phyloP scores from a whole-genome alignment of 129 eudicot species.

The Calendula officinalis region DNA sequence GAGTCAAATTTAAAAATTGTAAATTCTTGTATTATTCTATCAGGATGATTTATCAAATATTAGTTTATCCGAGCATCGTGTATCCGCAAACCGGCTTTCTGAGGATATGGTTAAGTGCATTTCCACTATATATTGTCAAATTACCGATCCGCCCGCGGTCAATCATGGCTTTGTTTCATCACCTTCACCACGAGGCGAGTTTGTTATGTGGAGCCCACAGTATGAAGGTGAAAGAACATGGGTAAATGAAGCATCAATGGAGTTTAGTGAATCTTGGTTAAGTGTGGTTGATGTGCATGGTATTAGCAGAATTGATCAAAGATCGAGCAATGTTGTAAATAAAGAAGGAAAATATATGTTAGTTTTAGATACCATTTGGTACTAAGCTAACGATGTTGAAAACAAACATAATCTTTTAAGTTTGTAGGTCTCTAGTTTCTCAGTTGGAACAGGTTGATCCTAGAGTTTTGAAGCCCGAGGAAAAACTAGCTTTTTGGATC shows the following conservation, averaged over 20 bases:
- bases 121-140: slow-evolving; percentile 59
- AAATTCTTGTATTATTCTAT: neutral
- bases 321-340: slow-evolving; percentile 49
- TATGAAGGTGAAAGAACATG: slow-evolving; percentile 31
- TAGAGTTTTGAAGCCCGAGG: slow-evolving; percentile 59
- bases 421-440: slow-evolving; percentile 72
- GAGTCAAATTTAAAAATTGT: neutral
- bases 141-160: slow-evolving; percentile 56
- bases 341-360: slow-evolving; percentile 57
- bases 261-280: slow-evolving; percentile 49
- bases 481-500: slow-evolving; percentile 92
- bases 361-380: slow-evolving; percentile 11
- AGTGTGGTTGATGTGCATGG: slow-evolving; percentile 52
- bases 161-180: slow-evolving; percentile 38
- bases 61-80: slow-evolving; percentile 47
- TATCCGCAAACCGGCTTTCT: slow-evolving; percentile 69
- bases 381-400: slow-evolving; percentile 4
- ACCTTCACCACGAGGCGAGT: slow-evolving; percentile 37
- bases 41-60: slow-evolving; percentile 48
- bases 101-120: slow-evolving; percentile 85
- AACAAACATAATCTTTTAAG: neutral
- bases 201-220: slow-evolving; percentile 46
- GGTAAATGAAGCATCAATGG: slow-evolving; percentile 41
- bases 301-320: slow-evolving; percentile 39
- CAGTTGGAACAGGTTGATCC: slow-evolving; percentile 68